Base-by-base conservation (phyloP, 2,329 filamentous ascomycete species). In the Pseudogymnoascus destructans region DNA sequence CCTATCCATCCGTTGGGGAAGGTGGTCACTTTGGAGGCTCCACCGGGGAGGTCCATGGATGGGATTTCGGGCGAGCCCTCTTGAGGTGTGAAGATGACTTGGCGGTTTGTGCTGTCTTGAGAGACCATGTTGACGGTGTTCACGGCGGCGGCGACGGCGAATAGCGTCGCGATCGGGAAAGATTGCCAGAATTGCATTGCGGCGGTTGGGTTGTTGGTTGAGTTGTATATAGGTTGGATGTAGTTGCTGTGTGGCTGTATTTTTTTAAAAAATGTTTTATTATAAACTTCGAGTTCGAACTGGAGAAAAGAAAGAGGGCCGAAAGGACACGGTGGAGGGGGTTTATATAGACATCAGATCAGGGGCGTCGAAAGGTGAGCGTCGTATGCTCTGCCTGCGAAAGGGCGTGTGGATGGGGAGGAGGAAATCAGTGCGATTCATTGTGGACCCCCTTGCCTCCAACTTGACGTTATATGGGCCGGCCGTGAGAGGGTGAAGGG, bases 41-140 rank as follows among this genome's bases (percentile, higher is more conserved):
- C 65, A 25, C 67, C 67, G 0, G 33, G 3, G 59, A 70, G 58
- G 33, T 57, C 59, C 46, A 70, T 55, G 11, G 57, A 15, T 3
- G 42, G 11, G 40, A 69, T 61, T 13, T 23, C 9, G 1, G 60
- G 59, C 10, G 59, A 55, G 19, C 66, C 66, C 1, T 49, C 42
- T 36, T 64, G 62, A 11, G 63, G 32, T 21, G 67, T 67, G 66
- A 70, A 70, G 64, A 61, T 25, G 38, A 70, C 63, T 60, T 67
- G 68, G 42, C 68, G 67, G 60, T 70, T 67, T 32, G 70, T 71
- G 60, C 69, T 64, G 68, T 85, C 82, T 56, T 81, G 77, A 64
- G 79, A 82, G 70, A 76, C 65, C 72, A 85, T 83, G 63, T 77
- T 80, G 65, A 85, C 70, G 33, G 71, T 70, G 70, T 76, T 77